Evolutionary conservation across 495 filamentous ascomycete species (phyloP).

Genomic region (Penicillium turbatum): DNA sequence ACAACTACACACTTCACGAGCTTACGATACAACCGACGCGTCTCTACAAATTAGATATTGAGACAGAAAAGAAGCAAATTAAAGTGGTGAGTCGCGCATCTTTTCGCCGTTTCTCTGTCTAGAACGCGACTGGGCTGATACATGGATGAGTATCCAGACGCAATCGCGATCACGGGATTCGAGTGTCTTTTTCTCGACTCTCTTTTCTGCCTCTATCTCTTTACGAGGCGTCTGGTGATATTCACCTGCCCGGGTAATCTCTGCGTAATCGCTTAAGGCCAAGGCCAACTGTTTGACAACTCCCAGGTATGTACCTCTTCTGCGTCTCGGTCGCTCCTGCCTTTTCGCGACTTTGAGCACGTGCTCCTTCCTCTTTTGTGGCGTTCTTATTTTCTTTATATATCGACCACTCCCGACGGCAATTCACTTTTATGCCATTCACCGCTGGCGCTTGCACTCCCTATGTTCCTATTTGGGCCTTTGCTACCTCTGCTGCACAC

Average conservation of each 20-base stretch:
- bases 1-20: slow-evolving; percentile 20
- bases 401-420: too few species aligned
- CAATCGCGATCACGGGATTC: slow-evolving; percentile 21
- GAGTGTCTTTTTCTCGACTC: slow-evolving; percentile 1
- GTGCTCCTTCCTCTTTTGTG: too few species aligned
- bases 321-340: too few species aligned
- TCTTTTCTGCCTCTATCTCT: slow-evolving; percentile 2
- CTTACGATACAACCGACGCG: too few species aligned
- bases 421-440: too few species aligned
- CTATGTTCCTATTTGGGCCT: not conserved
- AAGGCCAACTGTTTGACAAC: too few species aligned
- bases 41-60: slow-evolving; percentile 11
- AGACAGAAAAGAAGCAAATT: slow-evolving; percentile 2
- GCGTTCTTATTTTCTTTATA: too few species aligned
- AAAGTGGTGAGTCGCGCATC: slow-evolving; percentile 26
- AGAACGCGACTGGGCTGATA: slow-evolving; percentile 13
- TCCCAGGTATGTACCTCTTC: not conserved
- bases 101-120: not conserved
- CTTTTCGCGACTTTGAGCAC: too few species aligned
- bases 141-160: slow-evolving; percentile 10
- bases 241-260: not conserved
- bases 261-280: not conserved
- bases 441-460: not conserved
- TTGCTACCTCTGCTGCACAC: too few species aligned
- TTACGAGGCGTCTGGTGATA: slow-evolving; percentile 11